A percentile compares a stretch with the other conserved stretches of the same genome.
Evolutionary conservation across 352 stramenopile genomes (phyloP).

Genomic region (Ophiocytium majus): DNA sequence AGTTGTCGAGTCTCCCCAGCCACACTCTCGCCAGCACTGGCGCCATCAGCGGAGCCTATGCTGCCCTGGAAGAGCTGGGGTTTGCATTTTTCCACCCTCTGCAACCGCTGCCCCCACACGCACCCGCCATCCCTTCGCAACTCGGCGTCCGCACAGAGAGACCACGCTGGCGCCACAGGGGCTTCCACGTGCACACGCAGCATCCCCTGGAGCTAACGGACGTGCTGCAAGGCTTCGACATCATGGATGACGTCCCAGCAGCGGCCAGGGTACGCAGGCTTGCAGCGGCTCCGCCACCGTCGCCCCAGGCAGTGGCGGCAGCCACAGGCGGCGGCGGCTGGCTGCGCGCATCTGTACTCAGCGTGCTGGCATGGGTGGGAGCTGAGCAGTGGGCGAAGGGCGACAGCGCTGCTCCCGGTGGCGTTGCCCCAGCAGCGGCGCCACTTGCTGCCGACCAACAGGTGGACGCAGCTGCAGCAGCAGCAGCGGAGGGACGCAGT

Average conservation of each 20-base stretch:
- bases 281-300: too few relatives aligned
- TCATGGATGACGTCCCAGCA: not conserved
- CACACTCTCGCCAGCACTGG: not conserved
- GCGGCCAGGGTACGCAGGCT: not conserved
- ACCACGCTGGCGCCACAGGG: constrained; percentile 40
- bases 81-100: constrained; percentile 31
- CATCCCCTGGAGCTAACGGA: constrained; percentile 58
- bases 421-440: not conserved
- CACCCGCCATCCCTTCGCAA: not conserved
- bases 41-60: constrained; percentile 23
- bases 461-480: too few relatives aligned
- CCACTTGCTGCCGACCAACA: too few relatives aligned
- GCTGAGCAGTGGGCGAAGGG: not conserved
- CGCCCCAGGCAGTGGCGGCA: not conserved
- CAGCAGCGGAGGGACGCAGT: too few relatives aligned
- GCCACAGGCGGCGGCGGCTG: not conserved
- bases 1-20: not conserved
- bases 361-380: not conserved
- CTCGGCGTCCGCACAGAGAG: constrained; percentile 23
- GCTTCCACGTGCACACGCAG: constrained; percentile 57
- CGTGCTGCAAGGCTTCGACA: constrained; percentile 57
- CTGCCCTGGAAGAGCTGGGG: constrained; percentile 23
- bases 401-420: not conserved
- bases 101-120: not conserved
- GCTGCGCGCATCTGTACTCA: too few relatives aligned